These are phyloP conservation scores for Venturia oleaginea DNA, from an alignment of 2,329 filamentous ascomycete genomes.

Conservation along the genomic window DNA sequence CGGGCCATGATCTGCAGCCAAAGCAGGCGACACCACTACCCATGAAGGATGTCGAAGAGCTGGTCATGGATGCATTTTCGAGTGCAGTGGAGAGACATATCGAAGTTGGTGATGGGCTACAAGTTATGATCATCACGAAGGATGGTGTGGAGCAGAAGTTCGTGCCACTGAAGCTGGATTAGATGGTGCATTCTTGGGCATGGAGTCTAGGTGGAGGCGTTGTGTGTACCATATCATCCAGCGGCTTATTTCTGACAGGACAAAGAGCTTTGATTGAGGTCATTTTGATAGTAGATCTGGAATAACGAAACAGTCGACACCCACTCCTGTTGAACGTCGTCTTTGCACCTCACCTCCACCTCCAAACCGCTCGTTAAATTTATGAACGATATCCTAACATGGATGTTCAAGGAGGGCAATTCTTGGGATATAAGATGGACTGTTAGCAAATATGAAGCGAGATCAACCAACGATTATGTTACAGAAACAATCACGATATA, in stretches of 20 bases:
- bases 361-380: too few relatives aligned
- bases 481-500: too few relatives aligned
- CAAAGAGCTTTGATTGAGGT: background rate
- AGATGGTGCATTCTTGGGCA: constrained; percentile 24
- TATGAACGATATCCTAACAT: too few relatives aligned
- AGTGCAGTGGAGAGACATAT: constrained; percentile 98
- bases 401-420: too few relatives aligned
- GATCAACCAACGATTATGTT: too few relatives aligned
- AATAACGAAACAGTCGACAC: background rate
- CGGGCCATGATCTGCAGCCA: constrained; percentile 70
- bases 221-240: background rate
- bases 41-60: constrained; percentile 64
- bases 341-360: too few relatives aligned
- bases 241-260: background rate
- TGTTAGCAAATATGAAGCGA: too few relatives aligned
- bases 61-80: constrained; percentile 96
- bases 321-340: too few relatives aligned
- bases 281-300: background rate
- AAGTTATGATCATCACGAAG: constrained; percentile 88
- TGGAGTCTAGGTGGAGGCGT: constrained; percentile 5
- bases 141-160: constrained; percentile 82
- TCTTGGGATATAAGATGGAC: too few relatives aligned
- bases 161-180: constrained; percentile 83
- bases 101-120: constrained; percentile 91
- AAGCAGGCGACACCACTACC: constrained; percentile 60